These are phyloP conservation scores for Mycena belliarum DNA, from an alignment of 768 basidiomycete species.

Conservation along the genomic window DNA sequence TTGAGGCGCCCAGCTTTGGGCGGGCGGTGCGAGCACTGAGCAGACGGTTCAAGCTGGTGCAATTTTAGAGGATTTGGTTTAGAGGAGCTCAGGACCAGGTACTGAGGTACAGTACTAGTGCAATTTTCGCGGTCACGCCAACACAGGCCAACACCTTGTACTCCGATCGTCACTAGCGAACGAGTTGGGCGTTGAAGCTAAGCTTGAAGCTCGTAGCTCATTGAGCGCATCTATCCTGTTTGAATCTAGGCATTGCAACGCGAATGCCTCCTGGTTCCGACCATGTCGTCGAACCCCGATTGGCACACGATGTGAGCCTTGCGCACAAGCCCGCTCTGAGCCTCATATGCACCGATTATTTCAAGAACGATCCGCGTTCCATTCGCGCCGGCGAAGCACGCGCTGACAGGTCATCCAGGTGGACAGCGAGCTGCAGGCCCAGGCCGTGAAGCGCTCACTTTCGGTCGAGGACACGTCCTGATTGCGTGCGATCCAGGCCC, in stretches of 20 bases:
- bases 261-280: not conserved
- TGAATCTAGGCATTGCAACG: not conserved
- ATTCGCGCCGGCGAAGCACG: conserved; percentile 73
- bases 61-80: too few species aligned
- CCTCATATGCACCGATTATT: conserved; percentile 26
- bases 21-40: too few species aligned
- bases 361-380: conserved; percentile 71
- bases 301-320: conserved; percentile 29
- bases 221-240: not conserved
- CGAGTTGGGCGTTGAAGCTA: not conserved
- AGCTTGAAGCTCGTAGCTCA: too few species aligned
- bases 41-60: too few species aligned
- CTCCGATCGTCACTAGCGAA: not conserved
- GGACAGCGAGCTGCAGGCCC: conserved; percentile 80
- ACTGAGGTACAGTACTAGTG: too few species aligned
- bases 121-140: too few species aligned
- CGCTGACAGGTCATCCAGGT: conserved; percentile 81
- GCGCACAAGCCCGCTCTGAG: not conserved
- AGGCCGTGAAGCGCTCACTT: conserved; percentile 73
- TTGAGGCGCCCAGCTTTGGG: too few species aligned
- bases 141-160: too few species aligned
- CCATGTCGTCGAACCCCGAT: conserved; percentile 23
- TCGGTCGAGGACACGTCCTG: conserved; percentile 65
- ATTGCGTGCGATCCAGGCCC: conserved; percentile 72
- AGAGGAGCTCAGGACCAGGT: too few species aligned